Conservation (phyloP, 1,139 yeast genomes). For the Geotrichum aggregatum region DNA sequence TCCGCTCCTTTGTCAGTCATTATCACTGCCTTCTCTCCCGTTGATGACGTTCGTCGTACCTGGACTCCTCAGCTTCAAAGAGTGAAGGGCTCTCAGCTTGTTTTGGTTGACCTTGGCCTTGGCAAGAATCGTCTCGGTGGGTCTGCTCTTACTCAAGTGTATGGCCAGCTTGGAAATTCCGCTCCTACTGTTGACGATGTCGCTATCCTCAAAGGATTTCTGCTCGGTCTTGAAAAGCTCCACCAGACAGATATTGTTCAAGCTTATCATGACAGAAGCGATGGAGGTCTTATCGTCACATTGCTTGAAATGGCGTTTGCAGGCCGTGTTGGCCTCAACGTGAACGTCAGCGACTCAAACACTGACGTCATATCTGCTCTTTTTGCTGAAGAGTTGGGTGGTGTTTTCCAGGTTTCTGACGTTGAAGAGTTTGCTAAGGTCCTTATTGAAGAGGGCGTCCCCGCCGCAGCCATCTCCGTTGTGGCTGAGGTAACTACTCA, state of each 20-base stretch:
- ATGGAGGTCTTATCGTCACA: conserved; percentile 90
- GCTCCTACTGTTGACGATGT: conserved; percentile 82
- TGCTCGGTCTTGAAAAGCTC: conserved; percentile 62
- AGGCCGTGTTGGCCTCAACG: conserved; percentile 74
- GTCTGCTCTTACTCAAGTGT: conserved; percentile 92
- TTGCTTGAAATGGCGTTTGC: conserved; percentile 96
- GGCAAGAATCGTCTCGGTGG: conserved; percentile 67
- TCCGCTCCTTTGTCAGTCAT: conserved; percentile 92
- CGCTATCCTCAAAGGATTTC: conserved; percentile 58
- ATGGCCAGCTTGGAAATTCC: conserved; percentile 73
- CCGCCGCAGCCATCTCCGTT: conserved; percentile 51
- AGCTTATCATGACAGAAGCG: conserved; percentile 95
- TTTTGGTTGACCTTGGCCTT: conserved; percentile 75
- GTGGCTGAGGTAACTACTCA: conserved; percentile 62
- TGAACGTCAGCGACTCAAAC: conserved; percentile 37
- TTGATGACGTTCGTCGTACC: conserved; percentile 74
- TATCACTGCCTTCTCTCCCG: conserved; percentile 89
- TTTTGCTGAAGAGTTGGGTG: conserved; percentile 93
- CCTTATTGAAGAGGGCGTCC: conserved; percentile 56
- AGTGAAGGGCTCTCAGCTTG: conserved; percentile 52
- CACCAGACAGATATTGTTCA: conserved; percentile 62
- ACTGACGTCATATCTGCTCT: conserved; percentile 40
- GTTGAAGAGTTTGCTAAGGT: conserved; percentile 52
- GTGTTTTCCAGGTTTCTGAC: conserved; percentile 83
- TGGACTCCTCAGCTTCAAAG: conserved; percentile 87